Evolutionary conservation across 1,284 basidiomycete genomes (phyloP).

Genomic region (Meira nashicola): DNA sequence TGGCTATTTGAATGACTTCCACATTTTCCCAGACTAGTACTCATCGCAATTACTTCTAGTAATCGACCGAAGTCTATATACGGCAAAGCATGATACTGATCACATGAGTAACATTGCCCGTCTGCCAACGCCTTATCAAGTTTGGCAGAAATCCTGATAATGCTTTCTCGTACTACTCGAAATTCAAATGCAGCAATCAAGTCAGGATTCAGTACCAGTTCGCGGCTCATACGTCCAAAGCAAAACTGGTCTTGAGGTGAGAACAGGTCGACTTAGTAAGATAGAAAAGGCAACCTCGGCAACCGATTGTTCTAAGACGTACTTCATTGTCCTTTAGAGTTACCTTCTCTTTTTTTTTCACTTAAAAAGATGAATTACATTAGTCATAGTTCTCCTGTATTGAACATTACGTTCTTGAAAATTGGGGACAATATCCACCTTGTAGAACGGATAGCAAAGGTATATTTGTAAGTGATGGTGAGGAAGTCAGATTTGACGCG

Average conservation of each 20-base stretch:
- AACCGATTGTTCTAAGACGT: too few species aligned
- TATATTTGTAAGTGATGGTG: too few species aligned
- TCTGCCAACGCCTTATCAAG: constrained; percentile 58
- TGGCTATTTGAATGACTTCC: background rate
- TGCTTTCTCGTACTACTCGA: constrained; percentile 93
- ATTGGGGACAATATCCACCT: too few species aligned
- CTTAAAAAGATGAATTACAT: too few species aligned
- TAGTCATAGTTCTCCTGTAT: too few species aligned
- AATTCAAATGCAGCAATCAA: constrained; percentile 59
- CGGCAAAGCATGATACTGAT: constrained; percentile 77
- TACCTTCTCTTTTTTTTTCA: too few species aligned
- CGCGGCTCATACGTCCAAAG: constrained; percentile 50
- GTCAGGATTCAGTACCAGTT: constrained; percentile 47
- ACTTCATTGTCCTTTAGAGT: too few species aligned
- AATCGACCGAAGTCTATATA: constrained; percentile 31
- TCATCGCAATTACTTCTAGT: background rate
- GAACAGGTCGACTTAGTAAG: constrained; percentile 9
- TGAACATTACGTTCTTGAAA: too few species aligned
- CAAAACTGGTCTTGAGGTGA: constrained; percentile 15
- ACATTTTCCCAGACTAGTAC: background rate
- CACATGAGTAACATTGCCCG: constrained; percentile 75
- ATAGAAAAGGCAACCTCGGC: too few species aligned
- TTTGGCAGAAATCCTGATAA: constrained; percentile 62
- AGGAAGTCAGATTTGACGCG: too few species aligned
- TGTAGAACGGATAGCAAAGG: too few species aligned